Conservation (phyloP, 495 filamentous ascomycete species). For the Podospora didyma region DNA sequence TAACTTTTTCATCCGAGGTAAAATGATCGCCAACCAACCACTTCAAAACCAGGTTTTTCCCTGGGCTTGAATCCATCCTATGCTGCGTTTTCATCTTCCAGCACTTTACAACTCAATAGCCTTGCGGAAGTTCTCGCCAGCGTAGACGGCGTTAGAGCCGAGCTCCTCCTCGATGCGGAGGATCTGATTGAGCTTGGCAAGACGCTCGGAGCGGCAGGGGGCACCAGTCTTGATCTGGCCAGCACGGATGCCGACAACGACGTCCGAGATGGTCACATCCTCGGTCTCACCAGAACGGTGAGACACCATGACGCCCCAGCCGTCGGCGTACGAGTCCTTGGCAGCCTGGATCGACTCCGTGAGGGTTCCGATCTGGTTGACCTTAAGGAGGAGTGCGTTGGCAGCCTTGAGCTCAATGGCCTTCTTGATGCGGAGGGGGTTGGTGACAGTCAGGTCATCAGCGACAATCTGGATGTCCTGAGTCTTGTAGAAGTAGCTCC, state of each 20-base stretch:
- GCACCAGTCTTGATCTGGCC: constrained; percentile 99
- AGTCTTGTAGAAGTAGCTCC: constrained; percentile 99
- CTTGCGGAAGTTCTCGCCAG: constrained; percentile 85
- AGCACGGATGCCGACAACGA: constrained; percentile 90
- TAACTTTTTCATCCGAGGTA: constrained; percentile 21
- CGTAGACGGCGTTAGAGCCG: constrained; percentile 83
- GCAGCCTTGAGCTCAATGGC: constrained; percentile 98
- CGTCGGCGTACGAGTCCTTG: constrained; percentile 95
- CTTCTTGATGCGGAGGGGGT: constrained; percentile 98
- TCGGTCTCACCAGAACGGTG: constrained; percentile 99
- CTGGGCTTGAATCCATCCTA: constrained; percentile 16
- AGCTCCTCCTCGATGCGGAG: constrained; percentile 99
- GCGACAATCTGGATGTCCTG: constrained; percentile 98
- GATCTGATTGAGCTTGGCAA: constrained; percentile 99
- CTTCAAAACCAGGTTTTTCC: background rate
- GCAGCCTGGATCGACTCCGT: constrained; percentile 99
- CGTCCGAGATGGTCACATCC: constrained; percentile 98
- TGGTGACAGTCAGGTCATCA: constrained; percentile 91
- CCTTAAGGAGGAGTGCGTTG: constrained; percentile 97
- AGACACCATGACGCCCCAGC: constrained; percentile 99
- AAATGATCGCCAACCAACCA: constrained; percentile 11
- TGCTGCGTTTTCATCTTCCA: background rate
- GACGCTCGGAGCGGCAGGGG: constrained; percentile 89
- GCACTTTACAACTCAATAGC: constrained; percentile 74
- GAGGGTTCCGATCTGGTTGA: constrained; percentile 99